A percentile compares a stretch with the other conserved stretches of the same genome.
Conservation (phyloP, 192 early-diverging fungal genomes). For the Backusella macrospora region DNA sequence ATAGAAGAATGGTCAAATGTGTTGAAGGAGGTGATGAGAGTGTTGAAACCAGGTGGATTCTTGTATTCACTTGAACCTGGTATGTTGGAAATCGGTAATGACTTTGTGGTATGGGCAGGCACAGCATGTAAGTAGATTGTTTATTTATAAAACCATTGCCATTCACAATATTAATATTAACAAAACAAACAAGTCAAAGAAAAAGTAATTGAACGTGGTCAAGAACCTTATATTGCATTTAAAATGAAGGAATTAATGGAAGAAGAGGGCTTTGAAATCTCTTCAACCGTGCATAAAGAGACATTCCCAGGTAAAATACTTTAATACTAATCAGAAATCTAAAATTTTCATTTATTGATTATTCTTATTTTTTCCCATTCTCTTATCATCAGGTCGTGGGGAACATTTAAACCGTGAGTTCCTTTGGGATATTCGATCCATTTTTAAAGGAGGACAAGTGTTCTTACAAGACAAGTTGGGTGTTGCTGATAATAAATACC, state of each 20-base stretch:
- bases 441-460: constrained; percentile 2
- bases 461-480: constrained; percentile 9
- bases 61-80: constrained; percentile 13
- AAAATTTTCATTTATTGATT: too few relatives aligned
- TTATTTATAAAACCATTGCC: not conserved
- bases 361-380: too few relatives aligned
- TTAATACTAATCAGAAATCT: too few relatives aligned
- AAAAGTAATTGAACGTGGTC: not conserved
- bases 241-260: constrained; percentile 7
- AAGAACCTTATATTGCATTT: constrained; percentile 26
- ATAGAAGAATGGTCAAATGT: not conserved
- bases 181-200: constrained; percentile 6
- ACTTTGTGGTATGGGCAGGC: constrained; percentile 18
- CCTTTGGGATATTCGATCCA: constrained; percentile 18
- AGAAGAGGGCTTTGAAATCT: not conserved
- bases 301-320: constrained; percentile 15
- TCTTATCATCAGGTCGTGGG: not conserved
- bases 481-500: not conserved
- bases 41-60: constrained; percentile 18
- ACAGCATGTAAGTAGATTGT: constrained; percentile 14
- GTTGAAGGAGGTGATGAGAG: not conserved
- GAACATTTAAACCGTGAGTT: constrained; percentile 17
- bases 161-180: not conserved
- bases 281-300: not conserved
- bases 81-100: constrained; percentile 32